Conservation (phyloP, 192 early-diverging fungal genomes). For the Oehlia diaphana region DNA sequence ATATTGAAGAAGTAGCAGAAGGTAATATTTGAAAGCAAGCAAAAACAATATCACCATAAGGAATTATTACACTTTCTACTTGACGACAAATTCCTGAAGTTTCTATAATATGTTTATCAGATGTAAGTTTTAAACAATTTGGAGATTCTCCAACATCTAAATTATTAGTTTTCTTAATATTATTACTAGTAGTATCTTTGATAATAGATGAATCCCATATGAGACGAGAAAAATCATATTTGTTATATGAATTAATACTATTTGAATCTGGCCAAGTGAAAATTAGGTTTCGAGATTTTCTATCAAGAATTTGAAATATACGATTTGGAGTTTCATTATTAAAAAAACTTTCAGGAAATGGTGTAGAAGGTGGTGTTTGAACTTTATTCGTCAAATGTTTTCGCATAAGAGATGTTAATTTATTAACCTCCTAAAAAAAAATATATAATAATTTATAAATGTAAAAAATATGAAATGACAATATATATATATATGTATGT, state of each 20-base stretch:
- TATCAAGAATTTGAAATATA: constrained; percentile 47
- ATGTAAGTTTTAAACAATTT: constrained; percentile 6
- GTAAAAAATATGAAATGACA: no score
- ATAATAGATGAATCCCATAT: neutral
- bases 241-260: neutral
- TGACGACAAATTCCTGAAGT: constrained; percentile 32
- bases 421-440: constrained; percentile 18
- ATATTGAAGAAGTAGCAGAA: neutral
- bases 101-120: neutral
- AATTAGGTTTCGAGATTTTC: constrained; percentile 34
- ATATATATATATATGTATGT: no score
- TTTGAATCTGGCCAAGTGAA: constrained; percentile 45
- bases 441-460: neutral
- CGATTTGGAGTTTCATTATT: constrained; percentile 31
- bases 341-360: neutral
- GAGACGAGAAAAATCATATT: constrained; percentile 25
- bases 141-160: neutral
- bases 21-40: constrained; percentile 42
- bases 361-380: constrained; percentile 15
- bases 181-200: neutral
- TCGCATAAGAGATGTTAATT: neutral
- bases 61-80: constrained; percentile 45
- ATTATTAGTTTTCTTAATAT: neutral
- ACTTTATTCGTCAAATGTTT: neutral
- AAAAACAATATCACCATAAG: constrained; percentile 47